Conservation (phyloP, 345 rosid species). For the Erucastrum elatum region DNA sequence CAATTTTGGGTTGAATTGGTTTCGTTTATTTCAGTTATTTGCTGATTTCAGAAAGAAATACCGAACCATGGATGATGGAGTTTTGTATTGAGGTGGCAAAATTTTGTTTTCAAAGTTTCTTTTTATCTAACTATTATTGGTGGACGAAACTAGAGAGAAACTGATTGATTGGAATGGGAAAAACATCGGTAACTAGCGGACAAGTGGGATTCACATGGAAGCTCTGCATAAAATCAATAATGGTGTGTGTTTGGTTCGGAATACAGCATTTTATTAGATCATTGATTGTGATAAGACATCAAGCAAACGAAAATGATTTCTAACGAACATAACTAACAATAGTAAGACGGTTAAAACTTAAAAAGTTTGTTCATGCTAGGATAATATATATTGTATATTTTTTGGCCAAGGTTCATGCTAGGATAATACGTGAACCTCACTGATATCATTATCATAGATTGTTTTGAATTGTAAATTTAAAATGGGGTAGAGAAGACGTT, state of each 20-base stretch:
- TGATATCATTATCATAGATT: not conserved
- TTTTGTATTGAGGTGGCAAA: not conserved
- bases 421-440: not conserved
- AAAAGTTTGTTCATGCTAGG: not conserved
- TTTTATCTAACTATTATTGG: not conserved
- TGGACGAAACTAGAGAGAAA: conserved; percentile 13
- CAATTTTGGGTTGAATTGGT: not conserved
- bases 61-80: conserved; percentile 16
- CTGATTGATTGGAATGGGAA: conserved; percentile 30
- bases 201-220: conserved; percentile 37
- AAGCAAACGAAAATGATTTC: conserved; percentile 10
- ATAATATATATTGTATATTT: not conserved
- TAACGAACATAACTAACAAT: conserved; percentile 10
- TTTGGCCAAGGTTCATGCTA: not conserved
- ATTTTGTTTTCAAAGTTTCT: not conserved
- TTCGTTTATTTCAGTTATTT: not conserved
- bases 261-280: not conserved
- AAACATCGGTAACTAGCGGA: conserved; percentile 33
- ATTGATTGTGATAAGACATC: conserved; percentile 6
- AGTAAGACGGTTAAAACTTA: not conserved
- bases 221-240: conserved; percentile 27
- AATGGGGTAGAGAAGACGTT: not conserved
- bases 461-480: not conserved
- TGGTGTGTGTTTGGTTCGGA: conserved; percentile 11
- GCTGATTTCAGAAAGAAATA: not conserved